Percentiles rank a stretch among this genome's conserved stretches.
Conservation (phyloP, 257 asterid genomes). For the Fraxinus pennsylvanica region DNA sequence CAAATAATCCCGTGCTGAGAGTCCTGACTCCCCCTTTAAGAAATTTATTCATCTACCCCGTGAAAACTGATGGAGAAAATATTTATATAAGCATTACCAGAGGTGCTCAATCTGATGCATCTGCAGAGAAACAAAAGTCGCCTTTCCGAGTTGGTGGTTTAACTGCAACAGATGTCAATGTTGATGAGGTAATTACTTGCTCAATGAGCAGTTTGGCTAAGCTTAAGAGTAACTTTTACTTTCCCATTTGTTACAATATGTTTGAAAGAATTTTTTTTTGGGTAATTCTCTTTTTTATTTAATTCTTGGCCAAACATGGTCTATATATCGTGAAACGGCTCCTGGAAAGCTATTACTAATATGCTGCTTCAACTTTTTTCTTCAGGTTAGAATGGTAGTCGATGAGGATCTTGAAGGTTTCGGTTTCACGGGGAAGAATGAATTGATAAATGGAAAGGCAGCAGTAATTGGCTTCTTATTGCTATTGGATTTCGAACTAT, state of each 20-base stretch:
- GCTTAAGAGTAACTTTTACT: background rate
- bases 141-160: no score
- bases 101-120: conserved; percentile 39
- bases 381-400: conserved; percentile 77
- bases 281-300: background rate
- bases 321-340: background rate
- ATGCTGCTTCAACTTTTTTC: background rate
- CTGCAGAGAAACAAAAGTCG: no score
- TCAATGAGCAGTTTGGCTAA: background rate
- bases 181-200: conserved; percentile 69
- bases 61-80: conserved; percentile 63
- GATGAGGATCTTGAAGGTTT: conserved; percentile 71
- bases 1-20: conserved; percentile 86
- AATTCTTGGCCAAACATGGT: background rate
- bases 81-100: conserved; percentile 64
- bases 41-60: conserved; percentile 59
- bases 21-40: conserved; percentile 85
- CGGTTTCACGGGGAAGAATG: conserved; percentile 79
- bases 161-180: conserved; percentile 79
- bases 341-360: background rate
- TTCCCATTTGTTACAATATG: background rate
- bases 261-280: background rate
- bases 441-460: conserved; percentile 86
- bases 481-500: conserved; percentile 85
- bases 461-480: conserved; percentile 80